Base-by-base conservation (phyloP, 306 rosid genomes). In the Begonia loranthoides region DNA sequence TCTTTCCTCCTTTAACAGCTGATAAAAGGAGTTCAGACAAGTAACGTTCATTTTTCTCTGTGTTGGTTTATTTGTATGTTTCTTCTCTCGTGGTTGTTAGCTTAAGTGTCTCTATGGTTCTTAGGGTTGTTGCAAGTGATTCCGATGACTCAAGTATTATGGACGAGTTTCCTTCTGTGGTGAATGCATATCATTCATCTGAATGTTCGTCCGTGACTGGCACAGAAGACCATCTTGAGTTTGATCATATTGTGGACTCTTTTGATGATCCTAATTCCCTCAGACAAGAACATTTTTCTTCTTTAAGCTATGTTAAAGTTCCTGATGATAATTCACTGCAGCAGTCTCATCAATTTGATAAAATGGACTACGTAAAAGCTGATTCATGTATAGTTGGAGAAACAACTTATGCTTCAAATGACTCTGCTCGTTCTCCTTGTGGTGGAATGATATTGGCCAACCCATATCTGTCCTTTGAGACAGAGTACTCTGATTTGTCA, bases 151-250 rank as follows among this genome's bases (percentile, higher is more conserved):
- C 88, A 55, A 68, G 76, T 59, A 60, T 75, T 50, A 50, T 34
- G 50, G 82, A 80, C 22, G 74, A 66, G 44, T 45, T 65, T 62
- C 69, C 69, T 54, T 56, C 56, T 63, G 60, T 54, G 65, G 78
- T 55, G 57, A 81, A 77, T 58, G 40, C 54, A 12, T 64, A 49
- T 15, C 78, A 62, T 63, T 70, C 76, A 52, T 78, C 92, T 58
- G 94, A 76, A 56, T 76, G 71, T 71, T 76, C 78, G 49, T 74
- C 73, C 60, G 68, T 73, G 54, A 50, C 53, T 64, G 65, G 77
- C 59, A 58, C 71, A 53, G 94, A 74, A 67, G 94, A 76, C 61
- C 72, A 74, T 68, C 50, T 62, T 53, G 79, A 73, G 62, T 64
- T 65, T 17, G 73, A 85, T 61, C 68, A 61, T 66, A 66, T 45